Percentiles rank a stretch among this genome's conserved stretches.
phyloP scores from a whole-genome alignment of 2,329 filamentous ascomycete genomes.

The Colletotrichum falcatum region DNA sequence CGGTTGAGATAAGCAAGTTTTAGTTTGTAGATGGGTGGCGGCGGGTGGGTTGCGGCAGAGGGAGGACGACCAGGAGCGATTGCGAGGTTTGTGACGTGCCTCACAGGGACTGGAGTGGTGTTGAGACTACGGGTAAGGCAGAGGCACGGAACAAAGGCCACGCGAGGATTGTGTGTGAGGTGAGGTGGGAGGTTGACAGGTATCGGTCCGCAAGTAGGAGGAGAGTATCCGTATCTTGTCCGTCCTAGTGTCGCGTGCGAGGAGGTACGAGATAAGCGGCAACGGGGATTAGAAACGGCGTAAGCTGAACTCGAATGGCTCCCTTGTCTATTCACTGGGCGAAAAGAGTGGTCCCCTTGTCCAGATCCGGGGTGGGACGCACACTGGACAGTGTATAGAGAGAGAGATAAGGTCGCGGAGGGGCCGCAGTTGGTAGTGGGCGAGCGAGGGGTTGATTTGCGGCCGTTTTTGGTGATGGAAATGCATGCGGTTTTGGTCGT shows the following conservation, averaged over 20 bases:
- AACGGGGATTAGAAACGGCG: conserved; percentile 19
- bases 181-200: conserved; percentile 8
- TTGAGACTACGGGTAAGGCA: conserved; percentile 5
- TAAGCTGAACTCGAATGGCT: neutral
- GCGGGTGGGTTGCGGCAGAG: conserved; percentile 8
- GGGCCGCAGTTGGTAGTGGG: conserved; percentile 38
- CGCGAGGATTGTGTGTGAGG: conserved; percentile 21
- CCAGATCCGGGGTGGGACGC: conserved; percentile 30
- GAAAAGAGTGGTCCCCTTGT: neutral
- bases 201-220: conserved; percentile 5
- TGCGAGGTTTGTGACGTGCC: conserved; percentile 35
- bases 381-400: conserved; percentile 18
- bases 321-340: neutral
- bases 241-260: conserved; percentile 15
- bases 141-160: conserved; percentile 27
- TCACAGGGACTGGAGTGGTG: conserved; percentile 14
- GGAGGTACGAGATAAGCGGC: conserved; percentile 32
- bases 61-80: conserved; percentile 25
- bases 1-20: conserved; percentile 29
- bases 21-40: neutral
- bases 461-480: conserved; percentile 41
- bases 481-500: conserved; percentile 28
- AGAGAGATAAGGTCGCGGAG: conserved; percentile 33
- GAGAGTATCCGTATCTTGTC: conserved; percentile 2
- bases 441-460: conserved; percentile 39